Evolutionary conservation across 345 rosid genomes (phyloP), one percentile per base, ranked within the genome.

Genomic region (Erodium maritimum): DNA sequence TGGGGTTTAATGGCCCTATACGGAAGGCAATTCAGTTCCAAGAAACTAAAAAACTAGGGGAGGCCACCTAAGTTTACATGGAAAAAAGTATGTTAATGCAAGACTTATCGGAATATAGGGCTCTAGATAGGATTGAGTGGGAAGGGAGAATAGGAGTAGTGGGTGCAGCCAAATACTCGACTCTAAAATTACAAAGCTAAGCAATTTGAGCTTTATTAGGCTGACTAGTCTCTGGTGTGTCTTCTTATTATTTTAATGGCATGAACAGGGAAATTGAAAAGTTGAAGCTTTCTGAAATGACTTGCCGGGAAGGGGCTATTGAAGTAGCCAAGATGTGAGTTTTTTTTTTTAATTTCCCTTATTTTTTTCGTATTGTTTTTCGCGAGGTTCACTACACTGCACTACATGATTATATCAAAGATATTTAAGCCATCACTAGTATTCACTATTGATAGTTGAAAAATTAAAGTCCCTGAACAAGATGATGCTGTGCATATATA

Each of bases 321-420:
- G 99, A 87, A 82, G 97, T 90, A 56, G 97, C 97, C 3, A 90
- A 87, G 79, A 85, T 90, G 97, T 87, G 71, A 78, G 87, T 61
- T 23, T 63, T 65, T 70, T 50, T 42, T 50, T 58, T 19, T 29
- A 42, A 13, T 14, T 0, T n/a, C 1, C 55, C 0, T 22, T 29
- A 55, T 17, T 56, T 20, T 6, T 37, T 54, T 50, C 42, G 60
- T 54, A 22, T 19, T 29, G 37, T n/a, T n/a, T n/a, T n/a, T n/a
- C n/a, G n/a, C n/a, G n/a, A n/a, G n/a, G n/a, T n/a, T n/a, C n/a
- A n/a, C n/a, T n/a, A n/a, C n/a, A n/a, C n/a, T n/a, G n/a, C n/a
- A n/a, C n/a, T n/a, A n/a, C n/a, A n/a, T n/a, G n/a, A n/a, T n/a
- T n/a, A n/a, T n/a, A n/a, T n/a, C n/a, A n/a, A n/a, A n/a, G n/a